Evolutionary conservation across 2,329 filamentous ascomycete species (phyloP), one percentile per base, ranked within the genome.

Genomic region (Aspergillus chevalieri): DNA sequence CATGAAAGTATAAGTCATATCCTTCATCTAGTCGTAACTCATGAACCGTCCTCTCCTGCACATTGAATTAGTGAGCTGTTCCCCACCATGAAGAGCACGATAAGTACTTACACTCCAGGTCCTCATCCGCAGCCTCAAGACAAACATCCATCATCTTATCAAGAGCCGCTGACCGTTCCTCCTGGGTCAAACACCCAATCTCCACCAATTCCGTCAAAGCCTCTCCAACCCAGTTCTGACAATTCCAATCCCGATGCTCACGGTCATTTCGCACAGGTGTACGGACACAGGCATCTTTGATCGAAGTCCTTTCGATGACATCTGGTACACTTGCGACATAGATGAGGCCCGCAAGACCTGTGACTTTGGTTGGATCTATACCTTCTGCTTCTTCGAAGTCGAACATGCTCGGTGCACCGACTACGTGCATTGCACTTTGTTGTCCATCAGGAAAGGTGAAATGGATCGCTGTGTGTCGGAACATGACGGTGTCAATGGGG

Each of bases 221-320:
- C 43, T 50, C 48, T 34, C 21, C 44, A 14, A 50, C 48, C 48
- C 48, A 50, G 24, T 17, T 50, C 24, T 50, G 48, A 24, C 48
- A 50, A 34, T 50, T 47, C 48, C 48, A 50, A 43, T 50, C 48
- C n/a, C 33, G 14, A 19, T 50, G n/a, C 21, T 8, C 22, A 36
- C 21, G 48, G 3, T 26, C 36, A 44, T 50, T 50, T 19, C 46
- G 46, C 9, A 47, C 26, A 6, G 44, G 44, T 2, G 48, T 50
- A 24, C 24, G 33, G 28, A 38, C 42, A 36, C 46, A 36, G 14
- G 47, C 38, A 4, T 19, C 36, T 36, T 39, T 43, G 21, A 50
- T 50, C 19, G 36, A 47, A 17, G 15, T 10, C 43, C 26, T 22
- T 4, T n/a, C n/a, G n/a, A 49, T 14, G 7, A 19, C 38, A 39